Base-by-base conservation (phyloP, 176 grass and related monocot genomes). In the Oryza officinalis region DNA sequence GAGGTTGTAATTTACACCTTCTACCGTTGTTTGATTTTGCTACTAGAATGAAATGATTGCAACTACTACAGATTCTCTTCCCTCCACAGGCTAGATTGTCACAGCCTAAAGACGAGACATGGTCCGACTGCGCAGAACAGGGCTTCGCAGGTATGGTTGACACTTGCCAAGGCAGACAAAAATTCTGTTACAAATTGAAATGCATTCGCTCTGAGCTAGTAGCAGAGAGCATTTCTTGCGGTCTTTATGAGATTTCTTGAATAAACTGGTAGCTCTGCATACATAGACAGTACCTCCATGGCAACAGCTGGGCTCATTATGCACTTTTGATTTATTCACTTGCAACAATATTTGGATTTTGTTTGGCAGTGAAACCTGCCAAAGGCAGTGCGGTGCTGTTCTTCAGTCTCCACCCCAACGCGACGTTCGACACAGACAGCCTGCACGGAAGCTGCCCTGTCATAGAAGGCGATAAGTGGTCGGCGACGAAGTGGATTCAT, bases 311-410 rank as follows among this genome's bases (percentile, higher is more conserved):
- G 45, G 25, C 70, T 47, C 41, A 15, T 44, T 23, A 14, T 43
- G 41, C 37, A 71, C 17, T 72, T 46, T 72, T 2, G 6, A 14
- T 0, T 27, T 44, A 4, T 18, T 50, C n/a, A 11, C 38, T 14
- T 17, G 15, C 26, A 52, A 10, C 54, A n/a, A 33, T 27, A 2
- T 17, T 31, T 31, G 41, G 20, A 2, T 52, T 49, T 18, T 49
- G 69, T 2, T 44, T 14, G 64, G 43, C 83, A 96, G 93, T 92
- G 15, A 91, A 92, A 89, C 86, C 88, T 1, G 33, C 35, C 18
- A 96, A 92, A 68, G 90, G 90, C 27, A 88, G 91, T 63, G 90
- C 83, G 2, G 13, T 91, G 82, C 83, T 96, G 31, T 92, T 96
- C 83, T 96, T 88, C 25, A 89, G 70, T 67, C 83, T 89, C 52